Base-by-base conservation (phyloP, 2,329 filamentous ascomycete genomes). In the Neobulgaria alba region DNA sequence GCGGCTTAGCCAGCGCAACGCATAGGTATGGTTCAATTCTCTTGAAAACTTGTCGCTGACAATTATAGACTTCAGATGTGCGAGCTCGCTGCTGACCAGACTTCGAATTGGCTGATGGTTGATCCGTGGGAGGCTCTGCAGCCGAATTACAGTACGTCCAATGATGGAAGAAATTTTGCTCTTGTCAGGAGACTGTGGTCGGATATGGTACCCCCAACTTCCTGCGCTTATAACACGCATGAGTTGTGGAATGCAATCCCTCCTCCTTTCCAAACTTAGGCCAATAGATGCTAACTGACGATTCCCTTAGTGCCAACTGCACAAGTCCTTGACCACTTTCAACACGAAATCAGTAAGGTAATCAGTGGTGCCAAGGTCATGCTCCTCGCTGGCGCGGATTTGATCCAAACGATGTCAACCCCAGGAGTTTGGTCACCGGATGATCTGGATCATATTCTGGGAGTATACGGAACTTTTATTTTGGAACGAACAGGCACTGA, bases 101-200 rank as follows among this genome's bases (percentile, higher is more conserved):
- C 38, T 80, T 81, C 37, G 19, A 77, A 78, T 53, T 88, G 84
- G 80, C 69, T 93, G 45, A 87, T 87, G 78, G 85, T 92, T 33
- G 87, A 94, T 59, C 79, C 84, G 0, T 93, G 85, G 82, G 89
- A 95, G 68, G 84, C 86, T n/a, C 69, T 83, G 54, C 79, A 93
- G 64, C 76, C 81, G 56, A 73, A 84, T 51, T 96, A 95, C 60
- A 81, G 23, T 26, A 7, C 7, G 23, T 26, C 23, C 23, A 26
- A n/a, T n/a, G n/a, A n/a, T n/a, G n/a, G n/a, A n/a, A n/a, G n/a
- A n/a, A n/a, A n/a, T n/a, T n/a, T n/a, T n/a, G n/a, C n/a, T n/a
- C n/a, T n/a, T n/a, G n/a, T n/a, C n/a, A n/a, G n/a, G n/a, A n/a
- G n/a, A n/a, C n/a, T n/a, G n/a, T n/a, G n/a, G n/a, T n/a, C n/a